Base-by-base conservation (phyloP, 495 filamentous ascomycete species). In the Neurospora sublineolata region DNA sequence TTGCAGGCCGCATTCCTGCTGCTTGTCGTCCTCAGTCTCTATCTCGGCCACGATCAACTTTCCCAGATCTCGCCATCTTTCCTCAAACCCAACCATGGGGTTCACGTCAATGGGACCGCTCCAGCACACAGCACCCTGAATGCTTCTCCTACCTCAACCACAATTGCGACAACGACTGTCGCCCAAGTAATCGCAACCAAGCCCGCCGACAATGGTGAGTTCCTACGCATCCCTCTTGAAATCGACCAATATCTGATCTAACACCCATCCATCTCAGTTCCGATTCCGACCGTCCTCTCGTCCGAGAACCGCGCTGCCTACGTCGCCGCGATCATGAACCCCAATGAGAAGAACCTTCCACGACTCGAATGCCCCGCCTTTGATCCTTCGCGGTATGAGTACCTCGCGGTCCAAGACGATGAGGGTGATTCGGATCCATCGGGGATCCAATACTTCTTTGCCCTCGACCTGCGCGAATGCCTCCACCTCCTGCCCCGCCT, bases 381-480 rank as follows among this genome's bases (percentile, higher is more conserved):
- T 9, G 14, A 69, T 7, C 5, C 58, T n/a, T 18, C 67, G 4
- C 67, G 71, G 9, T 72, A 72, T 4, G 36, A 39, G 0, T 37
- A 44, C 20, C 71, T 70, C n/a, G 12, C 5, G 0, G 23, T 9
- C 12, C 12, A 33, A 33, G 23, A 33, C 12, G 23, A 16, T 6
- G 52, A 30, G 12, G 23, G 23, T 8, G 52, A 33, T 6, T 1
- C 23, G 3, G 12, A 60, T 8, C 5, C 23, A 7, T 16, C 23
- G 52, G 12, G 12, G 1, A 33, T 75, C 40, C 72, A 40, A 12
- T 86, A 85, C 71, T 83, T 85, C 73, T 86, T 88, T 60, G 85
- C 85, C 12, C 75, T 88, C 44, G 77, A 86, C 69, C 77, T 86
- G 12, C 77, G 79, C 38, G 77, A 86, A 75, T 79, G 78, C 52